Percentiles rank a stretch among this genome's conserved stretches.
Conservation (phyloP, 306 rosid genomes). For the Castanospermum australe region DNA sequence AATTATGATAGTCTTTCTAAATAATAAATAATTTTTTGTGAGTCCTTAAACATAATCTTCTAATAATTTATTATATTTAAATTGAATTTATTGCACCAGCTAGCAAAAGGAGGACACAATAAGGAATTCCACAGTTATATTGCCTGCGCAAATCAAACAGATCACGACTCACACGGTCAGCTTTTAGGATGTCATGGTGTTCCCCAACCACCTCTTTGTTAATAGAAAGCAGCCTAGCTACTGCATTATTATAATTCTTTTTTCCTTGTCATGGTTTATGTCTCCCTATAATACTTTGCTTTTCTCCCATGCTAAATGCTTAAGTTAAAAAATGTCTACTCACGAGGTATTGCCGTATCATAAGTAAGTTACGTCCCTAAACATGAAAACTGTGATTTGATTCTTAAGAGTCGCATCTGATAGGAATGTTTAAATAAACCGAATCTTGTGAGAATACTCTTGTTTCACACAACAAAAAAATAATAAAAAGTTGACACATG, state of each 20-base stretch:
- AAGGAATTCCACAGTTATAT: constrained; percentile 21
- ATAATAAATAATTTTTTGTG: no score
- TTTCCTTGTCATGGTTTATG: not conserved
- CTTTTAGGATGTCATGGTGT: constrained; percentile 39
- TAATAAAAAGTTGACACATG: no score
- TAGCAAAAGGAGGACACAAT: constrained; percentile 11
- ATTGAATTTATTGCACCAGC: not conserved
- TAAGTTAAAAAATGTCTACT: no score
- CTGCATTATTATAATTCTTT: not conserved
- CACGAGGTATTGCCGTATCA: no score
- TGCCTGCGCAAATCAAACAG: constrained; percentile 25
- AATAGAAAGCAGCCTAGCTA: constrained; percentile 16
- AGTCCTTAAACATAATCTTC: no score
- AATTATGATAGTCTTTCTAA: no score
- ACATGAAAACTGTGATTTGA: no score
- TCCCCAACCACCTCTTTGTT: constrained; percentile 34
- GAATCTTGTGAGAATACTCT: no score
- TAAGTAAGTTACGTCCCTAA: no score
- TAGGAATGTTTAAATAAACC: no score
- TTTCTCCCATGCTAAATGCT: not conserved
- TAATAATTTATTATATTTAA: not conserved
- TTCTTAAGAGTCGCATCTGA: no score
- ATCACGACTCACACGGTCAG: constrained; percentile 22
- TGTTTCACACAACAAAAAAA: no score
- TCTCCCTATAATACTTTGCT: not conserved